Evolutionary conservation across 1,139 yeast genomes (phyloP), one percentile per base, ranked within the genome.

Genomic region (Protomyces inouyei): DNA sequence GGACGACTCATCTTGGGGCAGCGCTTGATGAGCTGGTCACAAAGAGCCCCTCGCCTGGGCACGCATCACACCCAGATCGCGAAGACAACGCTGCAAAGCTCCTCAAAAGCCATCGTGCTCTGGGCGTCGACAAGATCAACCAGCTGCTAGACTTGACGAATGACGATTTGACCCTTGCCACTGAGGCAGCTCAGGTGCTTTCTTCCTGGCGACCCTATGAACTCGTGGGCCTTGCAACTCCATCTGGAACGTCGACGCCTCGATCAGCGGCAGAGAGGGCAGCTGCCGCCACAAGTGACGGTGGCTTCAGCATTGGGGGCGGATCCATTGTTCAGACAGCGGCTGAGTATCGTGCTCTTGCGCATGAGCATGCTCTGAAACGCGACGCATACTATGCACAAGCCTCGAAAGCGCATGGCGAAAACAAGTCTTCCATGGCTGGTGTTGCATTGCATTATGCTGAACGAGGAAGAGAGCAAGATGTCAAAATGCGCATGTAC

Each of bases 391-490:
- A 57, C 9, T 65, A 63, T 37, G 43, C 55, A 25, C 57, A 61
- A 23, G 65, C 67, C 3, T 57, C 66, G 35, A 25, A 40, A 16
- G 67, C 65, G 5, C 53, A 61, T 28, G 55, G 57, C 3, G 23
- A 36, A 14, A 46, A 60, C 18, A 65, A 63, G 37, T 38, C 59
- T n/a, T 51, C 55, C n/a, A 46, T 37, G 16, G 61, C 64, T 3
- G 67, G 65, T 9, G 38, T 60, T 32, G 66, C 67, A 5, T 46
- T 46, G 46, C 59, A 65, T 21, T 63, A 65, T 32, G 48, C 67
- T 35, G 61, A 65, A 21, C 18, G 52, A 14, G 67, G 67, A 4
- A 37, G 67, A 12, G 57, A 53, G 28, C 54, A 61, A 23, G 60
- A 65, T 25, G 51, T 54, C 32, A 51, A 48, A 36, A 52, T 55